These are phyloP conservation scores for Podila epigama DNA, from an alignment of 192 early-diverging fungal species.

Conservation along the genomic window DNA sequence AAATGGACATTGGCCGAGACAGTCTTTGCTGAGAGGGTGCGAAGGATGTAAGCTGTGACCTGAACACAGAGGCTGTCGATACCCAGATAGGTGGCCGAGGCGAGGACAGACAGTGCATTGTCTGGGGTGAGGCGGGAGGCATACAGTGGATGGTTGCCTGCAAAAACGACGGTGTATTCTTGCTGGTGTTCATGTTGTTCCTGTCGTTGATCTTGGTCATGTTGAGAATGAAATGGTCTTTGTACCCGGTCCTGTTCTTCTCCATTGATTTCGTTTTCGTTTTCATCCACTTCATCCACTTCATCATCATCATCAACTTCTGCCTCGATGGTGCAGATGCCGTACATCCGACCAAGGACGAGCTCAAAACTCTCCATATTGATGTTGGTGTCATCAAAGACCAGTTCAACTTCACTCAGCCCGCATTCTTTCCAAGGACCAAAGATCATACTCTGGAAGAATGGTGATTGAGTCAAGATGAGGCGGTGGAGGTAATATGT, in stretches of 20 bases:
- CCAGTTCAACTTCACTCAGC: conserved; percentile 33
- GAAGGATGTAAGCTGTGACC: conserved; percentile 41
- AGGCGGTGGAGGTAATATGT: conserved; percentile 62
- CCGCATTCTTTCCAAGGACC: conserved; percentile 57
- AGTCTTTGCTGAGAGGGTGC: conserved; percentile 16
- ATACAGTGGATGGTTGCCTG: not conserved
- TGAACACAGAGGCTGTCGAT: conserved; percentile 54
- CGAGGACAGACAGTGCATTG: conserved; percentile 56
- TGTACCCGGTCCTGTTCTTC: not conserved
- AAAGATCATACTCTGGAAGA: conserved; percentile 54
- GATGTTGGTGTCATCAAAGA: conserved; percentile 61
- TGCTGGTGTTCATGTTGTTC: not conserved
- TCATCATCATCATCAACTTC: too few relatives aligned
- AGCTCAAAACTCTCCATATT: conserved; percentile 61
- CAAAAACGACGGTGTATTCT: not conserved
- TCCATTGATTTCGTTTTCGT: not conserved
- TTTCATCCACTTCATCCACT: too few relatives aligned
- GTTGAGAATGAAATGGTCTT: not conserved
- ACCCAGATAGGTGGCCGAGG: conserved; percentile 57
- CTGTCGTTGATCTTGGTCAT: not conserved
- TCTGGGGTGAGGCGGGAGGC: conserved; percentile 19
- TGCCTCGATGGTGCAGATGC: conserved; percentile 31
- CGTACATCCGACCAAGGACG: conserved; percentile 58
- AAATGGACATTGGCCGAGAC: conserved; percentile 51
- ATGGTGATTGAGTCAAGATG: conserved; percentile 58